Base-by-base conservation (phyloP, 805 yeast species). In the Candida krabiensis region DNA sequence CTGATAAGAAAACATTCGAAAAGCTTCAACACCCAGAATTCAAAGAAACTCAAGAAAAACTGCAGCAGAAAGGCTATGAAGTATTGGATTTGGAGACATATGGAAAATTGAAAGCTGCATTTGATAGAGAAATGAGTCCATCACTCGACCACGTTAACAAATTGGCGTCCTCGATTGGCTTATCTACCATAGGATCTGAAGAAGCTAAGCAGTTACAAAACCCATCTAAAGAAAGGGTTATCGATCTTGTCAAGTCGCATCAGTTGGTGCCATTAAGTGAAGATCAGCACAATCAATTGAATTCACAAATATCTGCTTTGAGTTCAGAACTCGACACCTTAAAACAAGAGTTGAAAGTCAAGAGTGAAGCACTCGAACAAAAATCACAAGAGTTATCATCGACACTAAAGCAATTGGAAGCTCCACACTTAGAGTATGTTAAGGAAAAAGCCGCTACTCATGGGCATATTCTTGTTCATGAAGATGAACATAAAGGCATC, bases 71-170 rank as follows among this genome's bases (percentile, higher is more conserved):
- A 11, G 47, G 44, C 13, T 37, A 24, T 13, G 38, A 35, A 5
- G 47, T 50, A 3, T 18, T 58, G n/a, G 39, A 53, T 2, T 31
- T 31, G 3, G 44, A 45, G 3, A 45, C 35, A 9, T 49, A 44
- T 19, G 19, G 25, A 4, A 25, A 32, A 5, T 24, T 49, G 24
- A 9, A 25, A 15, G 17, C 21, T 9, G 5, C 33, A 8, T 18
- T 35, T 7, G 35, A 28, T 1, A 40, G 28, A 9, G 21, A 26
- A 6, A 19, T 16, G 2, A 28, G 30, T 4, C 58, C 60, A 11
- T 45, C 64, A 2, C 19, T 45, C 4, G 66, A 62, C 0, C 55
- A 56, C 26, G 43, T 72, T n/a, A 45, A 56, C 19, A 57, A 57
- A 13, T 53, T 58, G 33, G 69, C 73, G 0, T 45, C 50, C 4